Base-by-base conservation (phyloP, 768 basidiomycete species). In the Cubamyces sp. region DNA sequence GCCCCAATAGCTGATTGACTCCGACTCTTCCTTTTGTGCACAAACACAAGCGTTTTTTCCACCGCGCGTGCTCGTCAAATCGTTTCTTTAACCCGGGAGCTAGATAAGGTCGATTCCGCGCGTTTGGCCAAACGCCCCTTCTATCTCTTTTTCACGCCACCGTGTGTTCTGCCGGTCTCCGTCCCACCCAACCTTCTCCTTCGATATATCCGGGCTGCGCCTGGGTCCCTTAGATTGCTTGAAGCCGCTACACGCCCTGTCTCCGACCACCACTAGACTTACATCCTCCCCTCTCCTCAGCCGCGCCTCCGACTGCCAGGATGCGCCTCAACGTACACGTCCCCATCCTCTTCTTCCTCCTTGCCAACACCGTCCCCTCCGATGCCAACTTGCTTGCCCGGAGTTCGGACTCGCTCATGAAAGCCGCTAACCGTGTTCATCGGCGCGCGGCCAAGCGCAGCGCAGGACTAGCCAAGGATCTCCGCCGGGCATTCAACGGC, bases 401-500 rank as follows among this genome's bases (percentile, higher is more conserved):
- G 60, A 57, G 75, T 69, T 55, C 70, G 12, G 73, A 73, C n/a
- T 70, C 81, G 52, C 60, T 81, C 66, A 75, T 75, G 66, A 75
- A 81, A 65, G 75, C 78, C 48, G 66, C 85, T 25, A 75, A 79
- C 52, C 78, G 73, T 26, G 78, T 82, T n/a, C 89, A 89, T 69
- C 77, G 74, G n/a, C 77, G 79, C 55, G 88, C 89, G 19, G 72
- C 82, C 34, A 81, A 78, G 57, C 84, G 82, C 57, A 90, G 88
- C 39, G 82, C 82, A 48, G 81, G 74, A 53, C 77, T 92, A 21
- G 90, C 90, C 9, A 80, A 79, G 60, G 91, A 92, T 72, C 79
- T 92, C 60, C 87, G 90, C 19, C 68, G 85, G 25, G 87, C 87
- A 12, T 84, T 92, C 68, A 76, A 79, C 26, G 78, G 80, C 21